These are phyloP conservation scores for Hortiboletus campestris DNA, from an alignment of 768 basidiomycete species.

Conservation along the genomic window DNA sequence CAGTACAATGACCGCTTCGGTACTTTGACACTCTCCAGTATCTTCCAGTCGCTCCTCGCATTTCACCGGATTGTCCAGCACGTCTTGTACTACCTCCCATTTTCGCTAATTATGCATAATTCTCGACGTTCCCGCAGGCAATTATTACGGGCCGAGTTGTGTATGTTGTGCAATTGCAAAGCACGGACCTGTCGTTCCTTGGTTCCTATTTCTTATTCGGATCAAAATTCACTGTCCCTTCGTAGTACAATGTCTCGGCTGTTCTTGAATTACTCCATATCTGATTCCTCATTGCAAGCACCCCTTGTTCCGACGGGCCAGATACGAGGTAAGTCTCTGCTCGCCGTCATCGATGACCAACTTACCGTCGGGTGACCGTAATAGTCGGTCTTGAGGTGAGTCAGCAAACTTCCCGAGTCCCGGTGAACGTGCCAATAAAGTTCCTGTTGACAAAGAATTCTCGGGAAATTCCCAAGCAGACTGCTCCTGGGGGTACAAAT, in stretches of 20 bases:
- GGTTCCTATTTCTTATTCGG: constrained; percentile 7
- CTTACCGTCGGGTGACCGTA: background rate
- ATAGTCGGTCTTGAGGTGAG: constrained; percentile 8
- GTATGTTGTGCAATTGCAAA: constrained; percentile 12
- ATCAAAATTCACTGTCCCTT: constrained; percentile 1
- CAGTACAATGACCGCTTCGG: constrained; percentile 21
- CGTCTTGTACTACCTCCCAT: constrained; percentile 10
- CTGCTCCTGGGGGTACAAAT: too few relatives aligned
- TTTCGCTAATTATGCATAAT: constrained; percentile 10
- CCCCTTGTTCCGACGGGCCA: background rate
- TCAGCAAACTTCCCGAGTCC: constrained; percentile 1
- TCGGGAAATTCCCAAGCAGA: background rate
- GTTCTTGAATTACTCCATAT: background rate
- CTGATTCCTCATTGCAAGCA: background rate
- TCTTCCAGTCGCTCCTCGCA: background rate
- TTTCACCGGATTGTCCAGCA: constrained; percentile 16
- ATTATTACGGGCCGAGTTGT: constrained; percentile 12
- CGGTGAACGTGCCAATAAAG: background rate
- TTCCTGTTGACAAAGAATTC: background rate
- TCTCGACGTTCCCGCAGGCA: constrained; percentile 19
- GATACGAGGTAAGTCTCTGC: constrained; percentile 12
- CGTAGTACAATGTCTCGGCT: constrained; percentile 6
- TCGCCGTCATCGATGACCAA: background rate
- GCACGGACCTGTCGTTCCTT: constrained; percentile 14
- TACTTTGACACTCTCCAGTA: background rate